A percentile compares a stretch with the other conserved stretches of the same genome.
Evolutionary conservation across 2,329 filamentous ascomycete species (phyloP).

Genomic region (Xylaria sp.): DNA sequence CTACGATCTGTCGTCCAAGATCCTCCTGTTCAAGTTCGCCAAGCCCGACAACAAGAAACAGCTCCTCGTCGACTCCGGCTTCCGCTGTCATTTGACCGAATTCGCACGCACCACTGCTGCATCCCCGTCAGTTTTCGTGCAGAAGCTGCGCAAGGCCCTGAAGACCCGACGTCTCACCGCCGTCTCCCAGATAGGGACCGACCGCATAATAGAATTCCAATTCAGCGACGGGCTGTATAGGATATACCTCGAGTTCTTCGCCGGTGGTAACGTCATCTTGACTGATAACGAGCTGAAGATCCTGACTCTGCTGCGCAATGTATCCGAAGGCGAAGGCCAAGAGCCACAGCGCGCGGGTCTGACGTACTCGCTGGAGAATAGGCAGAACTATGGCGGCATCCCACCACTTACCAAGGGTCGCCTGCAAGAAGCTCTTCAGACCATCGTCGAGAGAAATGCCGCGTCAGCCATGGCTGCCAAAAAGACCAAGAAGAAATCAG

Average conservation of each 20-base stretch:
- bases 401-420: slow-evolving; percentile 80
- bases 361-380: slow-evolving; percentile 80
- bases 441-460: slow-evolving; percentile 69
- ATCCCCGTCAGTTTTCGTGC: slow-evolving; percentile 85
- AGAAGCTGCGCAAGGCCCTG: slow-evolving; percentile 84
- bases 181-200: slow-evolving; percentile 87
- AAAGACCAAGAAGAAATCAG: slow-evolving; percentile 76
- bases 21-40: slow-evolving; percentile 93
- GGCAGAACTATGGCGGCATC: slow-evolving; percentile 83
- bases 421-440: slow-evolving; percentile 74
- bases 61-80: slow-evolving; percentile 91
- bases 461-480: slow-evolving; percentile 64
- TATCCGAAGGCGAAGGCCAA: slow-evolving; percentile 83
- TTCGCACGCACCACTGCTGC: slow-evolving; percentile 89
- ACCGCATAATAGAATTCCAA: slow-evolving; percentile 89
- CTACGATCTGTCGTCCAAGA: slow-evolving; percentile 95
- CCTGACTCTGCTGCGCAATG: slow-evolving; percentile 80
- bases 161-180: slow-evolving; percentile 86
- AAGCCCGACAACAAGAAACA: slow-evolving; percentile 91
- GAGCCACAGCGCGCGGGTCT: slow-evolving; percentile 82
- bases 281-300: slow-evolving; percentile 88
- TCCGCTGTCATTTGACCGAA: slow-evolving; percentile 92
- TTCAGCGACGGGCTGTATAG: slow-evolving; percentile 93
- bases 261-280: slow-evolving; percentile 92
- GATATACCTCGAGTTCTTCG: slow-evolving; percentile 94